These are phyloP conservation scores for Coemansia sp. DNA, from an alignment of 192 early-diverging fungal species.

Conservation along the genomic window DNA sequence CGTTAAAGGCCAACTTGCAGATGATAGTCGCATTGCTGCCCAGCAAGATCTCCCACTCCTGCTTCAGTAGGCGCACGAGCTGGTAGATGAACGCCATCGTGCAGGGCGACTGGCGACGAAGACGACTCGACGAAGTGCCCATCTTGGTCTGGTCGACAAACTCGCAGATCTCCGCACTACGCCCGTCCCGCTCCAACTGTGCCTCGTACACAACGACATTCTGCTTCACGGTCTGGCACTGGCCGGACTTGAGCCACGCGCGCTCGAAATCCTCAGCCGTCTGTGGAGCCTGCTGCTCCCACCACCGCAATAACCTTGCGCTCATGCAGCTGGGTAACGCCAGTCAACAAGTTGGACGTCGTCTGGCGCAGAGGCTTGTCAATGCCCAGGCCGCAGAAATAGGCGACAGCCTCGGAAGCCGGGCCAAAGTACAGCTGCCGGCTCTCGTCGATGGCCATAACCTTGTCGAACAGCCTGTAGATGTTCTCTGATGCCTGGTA, in stretches of 20 bases:
- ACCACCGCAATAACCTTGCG: slow-evolving; percentile 56
- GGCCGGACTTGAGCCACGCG: slow-evolving; percentile 49
- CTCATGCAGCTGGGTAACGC: slow-evolving; percentile 61
- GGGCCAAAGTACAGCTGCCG: slow-evolving; percentile 61
- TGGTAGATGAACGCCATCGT: slow-evolving; percentile 67
- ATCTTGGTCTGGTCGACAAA: slow-evolving; percentile 60
- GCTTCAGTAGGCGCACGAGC: slow-evolving; percentile 56
- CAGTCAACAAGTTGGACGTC: slow-evolving; percentile 65
- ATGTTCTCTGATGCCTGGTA: slow-evolving; percentile 78
- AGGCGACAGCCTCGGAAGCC: slow-evolving; percentile 45
- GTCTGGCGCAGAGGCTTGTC: slow-evolving; percentile 57
- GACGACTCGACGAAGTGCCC: slow-evolving; percentile 59
- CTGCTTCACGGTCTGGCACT: slow-evolving; percentile 38
- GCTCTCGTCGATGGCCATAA: slow-evolving; percentile 50
- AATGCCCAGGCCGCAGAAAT: slow-evolving; percentile 56
- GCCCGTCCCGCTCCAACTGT: slow-evolving; percentile 35
- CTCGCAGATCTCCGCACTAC: slow-evolving; percentile 40
- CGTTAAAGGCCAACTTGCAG: slow-evolving; percentile 60
- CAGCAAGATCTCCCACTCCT: slow-evolving; percentile 63
- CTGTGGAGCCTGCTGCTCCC: slow-evolving; percentile 55
- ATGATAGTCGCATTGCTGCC: slow-evolving; percentile 57
- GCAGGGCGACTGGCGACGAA: slow-evolving; percentile 59
- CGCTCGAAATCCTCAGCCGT: slow-evolving; percentile 66
- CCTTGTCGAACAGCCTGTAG: slow-evolving; percentile 62
- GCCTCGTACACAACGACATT: slow-evolving; percentile 52